Evolutionary conservation across 2,329 filamentous ascomycete species (phyloP), one percentile per base, ranked within the genome.

Genomic region (Blastomyces silverae): DNA sequence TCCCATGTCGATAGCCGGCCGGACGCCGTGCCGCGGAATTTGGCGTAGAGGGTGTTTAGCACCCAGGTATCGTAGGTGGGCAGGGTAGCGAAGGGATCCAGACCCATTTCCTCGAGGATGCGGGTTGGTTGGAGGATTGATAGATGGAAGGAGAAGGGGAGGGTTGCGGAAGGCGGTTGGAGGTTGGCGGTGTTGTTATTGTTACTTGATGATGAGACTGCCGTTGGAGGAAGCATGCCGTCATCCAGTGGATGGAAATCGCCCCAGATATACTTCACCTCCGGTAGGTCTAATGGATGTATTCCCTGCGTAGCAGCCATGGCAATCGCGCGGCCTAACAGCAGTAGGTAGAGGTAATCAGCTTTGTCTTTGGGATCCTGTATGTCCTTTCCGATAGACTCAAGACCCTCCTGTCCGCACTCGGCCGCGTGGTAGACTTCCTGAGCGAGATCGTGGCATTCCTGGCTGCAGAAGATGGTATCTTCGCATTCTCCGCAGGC

Each of bases 1-100:
- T 93, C 90, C 70, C 85, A 84, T 0, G 83, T 83, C 67, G 85
- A 91, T 69, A 94, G 88, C 50, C 90, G 85, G 4, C 92, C 93
- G 1, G 91, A 96, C 0, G 94, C 94, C 0, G 92, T 96, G 62
- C 91, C 94, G 31, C 94, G 86, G 76, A 97, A 96, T 75, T 97
- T 97, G 69, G 90, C 87, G 75, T 93, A 96, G 5, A 97, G 82
- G 0, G 92, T 96, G 77, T 97, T 96, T 72, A 96, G 84, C 20
- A 97, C 84, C 80, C 80, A 82, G 58, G 77, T 80, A 66, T 82
- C 80, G 67, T 78, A 80, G 15, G 69, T 71, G 1, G 69, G 66
- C 8, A 81, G 69, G 48, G 71, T 72, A 34, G 77, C 77, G 70
- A 86, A 88, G 20, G 85, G 84, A 70, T 87, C 83, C 59, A 86